Percentiles rank a stretch among this genome's conserved stretches.
Evolutionary conservation across 805 yeast species (phyloP).

Genomic region (Kluyveromyces aestuarii): DNA sequence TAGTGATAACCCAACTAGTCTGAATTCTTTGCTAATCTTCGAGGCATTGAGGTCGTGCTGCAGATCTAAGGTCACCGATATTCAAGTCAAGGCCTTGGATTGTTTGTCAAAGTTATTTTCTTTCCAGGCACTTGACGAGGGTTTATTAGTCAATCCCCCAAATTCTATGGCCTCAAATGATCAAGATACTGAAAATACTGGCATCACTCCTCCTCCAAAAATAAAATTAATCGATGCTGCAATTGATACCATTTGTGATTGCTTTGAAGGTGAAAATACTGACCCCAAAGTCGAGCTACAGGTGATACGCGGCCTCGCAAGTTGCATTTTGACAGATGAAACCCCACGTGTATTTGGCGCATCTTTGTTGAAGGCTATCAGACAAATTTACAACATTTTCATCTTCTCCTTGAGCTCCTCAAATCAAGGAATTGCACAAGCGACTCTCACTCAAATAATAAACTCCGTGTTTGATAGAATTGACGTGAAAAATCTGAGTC

Average conservation of each 20-base stretch:
- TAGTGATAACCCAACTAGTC: constrained; percentile 18
- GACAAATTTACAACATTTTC: constrained; percentile 90
- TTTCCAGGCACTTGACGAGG: constrained; percentile 62
- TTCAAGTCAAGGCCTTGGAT: constrained; percentile 71
- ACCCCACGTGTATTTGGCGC: constrained; percentile 79
- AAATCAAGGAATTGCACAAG: constrained; percentile 93
- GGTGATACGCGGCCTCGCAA: constrained; percentile 83
- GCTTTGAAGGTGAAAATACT: constrained; percentile 88
- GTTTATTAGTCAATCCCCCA: constrained; percentile 40
- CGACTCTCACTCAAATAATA: constrained; percentile 84
- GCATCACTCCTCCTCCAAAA: constrained; percentile 45
- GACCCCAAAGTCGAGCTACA: constrained; percentile 86
- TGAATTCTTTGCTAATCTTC: constrained; percentile 50
- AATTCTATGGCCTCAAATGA: constrained; percentile 30
- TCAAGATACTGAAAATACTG: constrained; percentile 18
- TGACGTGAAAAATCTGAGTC: constrained; percentile 16
- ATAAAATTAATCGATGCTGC: constrained; percentile 68
- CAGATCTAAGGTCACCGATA: constrained; percentile 53
- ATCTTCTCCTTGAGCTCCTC: constrained; percentile 71
- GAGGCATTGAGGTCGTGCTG: constrained; percentile 73
- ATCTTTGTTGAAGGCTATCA: constrained; percentile 75
- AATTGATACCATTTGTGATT: constrained; percentile 71
- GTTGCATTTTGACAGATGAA: constrained; percentile 72
- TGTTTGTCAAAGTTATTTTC: constrained; percentile 81
- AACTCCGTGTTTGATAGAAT: constrained; percentile 71